Evolutionary conservation across 352 stramenopile species (phyloP), one percentile per base, ranked within the genome.

Genomic region (Phytophthora aleatoria): DNA sequence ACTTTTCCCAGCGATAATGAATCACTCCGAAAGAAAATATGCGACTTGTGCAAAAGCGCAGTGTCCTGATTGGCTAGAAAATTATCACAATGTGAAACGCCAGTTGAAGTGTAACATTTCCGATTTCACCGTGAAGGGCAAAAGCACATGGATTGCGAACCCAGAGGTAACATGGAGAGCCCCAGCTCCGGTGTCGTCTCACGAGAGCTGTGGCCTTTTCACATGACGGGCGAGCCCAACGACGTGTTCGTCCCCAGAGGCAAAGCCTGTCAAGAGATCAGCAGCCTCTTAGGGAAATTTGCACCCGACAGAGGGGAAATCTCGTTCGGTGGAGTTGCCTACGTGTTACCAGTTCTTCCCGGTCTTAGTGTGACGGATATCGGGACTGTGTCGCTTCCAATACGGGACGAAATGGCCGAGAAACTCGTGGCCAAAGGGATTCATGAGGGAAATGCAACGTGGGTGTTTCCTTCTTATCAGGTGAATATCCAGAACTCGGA

Each of bases 41-140:
- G 53, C 9, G 53, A 51, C 30, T 43, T 47, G 53, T 44, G 51
- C 39, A 50, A 58, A 48, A 57, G 30, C 20, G 20, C 10, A 15
- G 24, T 41, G 15, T 42, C 13, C 51, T 61, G 53, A 61, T 61
- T 61, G 53, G 53, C 20, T 33, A 20, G 20, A 20, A 50, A 41
- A 49, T 43, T 6, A 20, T n/a, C 42, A 38, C 12, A 38, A 12
- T 13, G 33, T 38, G 33, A 38, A 38, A 38, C 33, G 27, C 28
- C 48, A 54, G 38, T 62, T 55, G 56, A 56, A 58, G 47, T 57
- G 56, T 47, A 6, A 27, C 57, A 64, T 58, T 57, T 52, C n/a
- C 48, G n/a, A 16, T 43, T 43, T 24, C 13, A 20, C 38, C 12
- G 8, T 13, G 38, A 38, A 10, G 33, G 33, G 33, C 20, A 20